Base-by-base conservation (phyloP, 345 rosid genomes). In the Nasturtium officinale region DNA sequence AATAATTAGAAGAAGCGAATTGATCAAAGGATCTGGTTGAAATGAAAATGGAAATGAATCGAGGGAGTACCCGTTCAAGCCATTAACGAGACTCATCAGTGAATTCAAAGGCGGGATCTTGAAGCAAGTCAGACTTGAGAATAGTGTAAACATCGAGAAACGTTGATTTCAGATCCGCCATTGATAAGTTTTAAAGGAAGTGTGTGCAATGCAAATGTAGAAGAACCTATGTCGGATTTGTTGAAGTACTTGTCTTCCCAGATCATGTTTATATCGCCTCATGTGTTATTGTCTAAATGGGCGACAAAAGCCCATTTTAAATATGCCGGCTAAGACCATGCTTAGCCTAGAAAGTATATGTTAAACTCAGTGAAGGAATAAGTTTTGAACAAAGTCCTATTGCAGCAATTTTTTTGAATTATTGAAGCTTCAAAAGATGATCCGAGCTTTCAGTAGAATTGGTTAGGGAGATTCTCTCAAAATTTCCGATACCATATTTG, bases 21-120 rank as follows among this genome's bases (percentile, higher is more conserved):
- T 57, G 32, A 32, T 21, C 26, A 70, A 70, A 32, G 17, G 18
- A 17, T 57, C 17, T 28, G 17, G 6, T 33, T 32, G 5, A 48
- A 33, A 1, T 21, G 58, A 59, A 47, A 73, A 53, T 42, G 32
- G 55, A 26, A 56, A 28, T 13, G 43, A 18, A 9, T 47, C 17
- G 43, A 45, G 11, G 48, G 72, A 35, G 20, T 79, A 86, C 98
- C 74, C 80, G 77, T 0, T 87, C 87, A 67, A 88, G 83, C 96
- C 98, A 89, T 75, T 84, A 83, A 26, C 90, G 86, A 26, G 96
- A 83, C 65, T 79, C 86, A 28, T 87, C 82, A 9, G 83, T 74
- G 81, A 86, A 87, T 72, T 90, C 96, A 74, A 90, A 92, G 59
- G 89, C 83, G 30, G 96, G 87, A 61, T 92, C 98, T 16, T 85